Conservation (phyloP, 2,329 filamentous ascomycete species). For the Alternaria panax region DNA sequence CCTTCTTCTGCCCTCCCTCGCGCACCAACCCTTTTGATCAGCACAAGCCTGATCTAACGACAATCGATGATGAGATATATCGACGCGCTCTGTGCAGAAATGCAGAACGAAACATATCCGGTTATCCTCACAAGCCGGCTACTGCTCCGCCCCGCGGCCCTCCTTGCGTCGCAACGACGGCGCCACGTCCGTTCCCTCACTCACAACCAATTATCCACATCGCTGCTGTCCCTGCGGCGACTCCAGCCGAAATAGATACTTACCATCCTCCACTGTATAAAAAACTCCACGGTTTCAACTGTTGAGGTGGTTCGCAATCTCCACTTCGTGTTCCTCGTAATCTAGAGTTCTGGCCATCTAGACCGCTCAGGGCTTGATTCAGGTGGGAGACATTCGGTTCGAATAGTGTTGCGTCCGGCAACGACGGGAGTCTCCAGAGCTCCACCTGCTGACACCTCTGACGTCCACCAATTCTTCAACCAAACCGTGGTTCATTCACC, state of each 20-base stretch:
- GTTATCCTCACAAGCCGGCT: constrained; percentile 3
- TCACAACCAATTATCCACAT: constrained; percentile 3
- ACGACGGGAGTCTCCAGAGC: constrained; percentile 5
- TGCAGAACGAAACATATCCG: constrained; percentile 1
- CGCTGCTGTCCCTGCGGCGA: constrained; percentile 11
- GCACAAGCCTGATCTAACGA: neutral
- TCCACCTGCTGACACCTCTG: constrained; percentile 8
- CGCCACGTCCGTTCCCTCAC: constrained; percentile 5
- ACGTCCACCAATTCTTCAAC: neutral
- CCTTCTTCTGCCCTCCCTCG: neutral
- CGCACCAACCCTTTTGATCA: neutral
- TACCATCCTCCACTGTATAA: neutral
- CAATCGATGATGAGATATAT: neutral
- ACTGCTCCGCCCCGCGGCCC: constrained; percentile 3
- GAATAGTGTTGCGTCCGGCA: constrained; percentile 2
- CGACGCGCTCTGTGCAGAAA: neutral
- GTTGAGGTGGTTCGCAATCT: constrained; percentile 1
- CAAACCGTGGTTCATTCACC: constrained; percentile 21
- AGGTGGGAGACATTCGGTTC: neutral
- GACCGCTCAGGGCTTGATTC: constrained; percentile 7
- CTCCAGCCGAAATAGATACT: constrained; percentile 8
- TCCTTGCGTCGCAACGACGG: constrained; percentile 2
- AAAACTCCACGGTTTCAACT: neutral
- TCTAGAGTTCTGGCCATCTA: neutral
- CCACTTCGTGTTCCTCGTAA: neutral